Evolutionary conservation across 1,139 yeast genomes (phyloP).

Genomic region (Hyphopichia buzzinii): DNA sequence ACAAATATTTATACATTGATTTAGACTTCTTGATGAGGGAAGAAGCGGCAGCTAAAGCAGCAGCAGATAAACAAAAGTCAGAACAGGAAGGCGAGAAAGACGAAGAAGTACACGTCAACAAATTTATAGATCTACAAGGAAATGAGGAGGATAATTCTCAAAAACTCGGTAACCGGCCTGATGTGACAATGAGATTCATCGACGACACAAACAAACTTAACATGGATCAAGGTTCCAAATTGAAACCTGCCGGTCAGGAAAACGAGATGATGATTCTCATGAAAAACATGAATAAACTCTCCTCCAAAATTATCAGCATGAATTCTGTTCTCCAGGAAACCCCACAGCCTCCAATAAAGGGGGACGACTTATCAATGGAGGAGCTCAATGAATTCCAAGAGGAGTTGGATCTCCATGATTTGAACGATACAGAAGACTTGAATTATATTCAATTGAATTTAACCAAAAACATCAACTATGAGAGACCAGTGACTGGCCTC

Average conservation of each 20-base stretch:
- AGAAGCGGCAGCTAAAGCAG: slow-evolving; percentile 18
- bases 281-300: slow-evolving; percentile 84
- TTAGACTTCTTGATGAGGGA: slow-evolving; percentile 46
- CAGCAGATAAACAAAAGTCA: slow-evolving; percentile 9
- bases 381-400: slow-evolving; percentile 38
- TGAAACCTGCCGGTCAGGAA: slow-evolving; percentile 33
- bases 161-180: slow-evolving; percentile 77
- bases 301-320: slow-evolving; percentile 75
- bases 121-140: slow-evolving; percentile 72
- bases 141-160: slow-evolving; percentile 81
- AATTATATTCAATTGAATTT: slow-evolving; percentile 61
- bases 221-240: slow-evolving; percentile 16
- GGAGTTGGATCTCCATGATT: slow-evolving; percentile 62
- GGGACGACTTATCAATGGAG: slow-evolving; percentile 21
- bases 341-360: slow-evolving; percentile 22
- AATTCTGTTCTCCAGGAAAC: slow-evolving; percentile 29
- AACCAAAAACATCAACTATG: slow-evolving; percentile 24
- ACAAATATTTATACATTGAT: slow-evolving; percentile 71
- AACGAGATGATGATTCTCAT: slow-evolving; percentile 71
- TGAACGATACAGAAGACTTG: slow-evolving; percentile 48
- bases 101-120: slow-evolving; percentile 45
- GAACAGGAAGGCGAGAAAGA: slow-evolving; percentile 11
- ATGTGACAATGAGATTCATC: slow-evolving; percentile 81
- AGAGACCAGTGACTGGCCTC: neutral
- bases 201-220: slow-evolving; percentile 35